Percentiles rank a stretch among this genome's conserved stretches.
phyloP scores from a whole-genome alignment of 305 asterid species.

The Nicotiana rustica region DNA sequence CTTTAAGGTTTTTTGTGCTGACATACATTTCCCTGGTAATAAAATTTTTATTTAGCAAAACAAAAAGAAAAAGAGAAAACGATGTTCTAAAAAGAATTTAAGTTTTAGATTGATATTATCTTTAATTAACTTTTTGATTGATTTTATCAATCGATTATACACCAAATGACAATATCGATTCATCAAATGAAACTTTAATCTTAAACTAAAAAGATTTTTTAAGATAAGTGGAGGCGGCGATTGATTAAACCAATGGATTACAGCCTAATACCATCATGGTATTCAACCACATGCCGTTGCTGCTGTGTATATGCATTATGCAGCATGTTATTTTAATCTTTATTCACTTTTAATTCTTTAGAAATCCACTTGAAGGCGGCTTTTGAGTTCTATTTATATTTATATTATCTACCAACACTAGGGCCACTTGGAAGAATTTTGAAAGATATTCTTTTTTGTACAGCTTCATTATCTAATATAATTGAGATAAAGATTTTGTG shows the following conservation, averaged over 20 bases:
- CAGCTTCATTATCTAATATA: no score
- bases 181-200: not conserved
- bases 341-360: not conserved
- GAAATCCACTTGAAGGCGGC: not conserved
- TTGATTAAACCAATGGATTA: not conserved
- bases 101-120: not conserved
- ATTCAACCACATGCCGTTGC: not conserved
- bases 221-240: conserved; percentile 5
- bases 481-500: no score
- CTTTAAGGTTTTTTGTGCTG: no score
- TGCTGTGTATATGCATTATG: not conserved
- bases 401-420: conserved; percentile 11
- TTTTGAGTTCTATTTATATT: not conserved
- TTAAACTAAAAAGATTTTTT: not conserved
- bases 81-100: not conserved
- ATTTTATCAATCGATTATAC: not conserved
- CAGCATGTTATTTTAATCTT: not conserved
- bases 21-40: no score
- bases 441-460: not conserved
- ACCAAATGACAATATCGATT: not conserved
- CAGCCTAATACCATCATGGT: conserved; percentile 10
- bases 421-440: not conserved
- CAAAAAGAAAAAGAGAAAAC: no score
- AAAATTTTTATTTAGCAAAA: no score
- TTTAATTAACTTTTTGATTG: not conserved